phyloP scores from a whole-genome alignment of 371 early-diverging fungal genomes.

The Haplosporangium sp. region DNA sequence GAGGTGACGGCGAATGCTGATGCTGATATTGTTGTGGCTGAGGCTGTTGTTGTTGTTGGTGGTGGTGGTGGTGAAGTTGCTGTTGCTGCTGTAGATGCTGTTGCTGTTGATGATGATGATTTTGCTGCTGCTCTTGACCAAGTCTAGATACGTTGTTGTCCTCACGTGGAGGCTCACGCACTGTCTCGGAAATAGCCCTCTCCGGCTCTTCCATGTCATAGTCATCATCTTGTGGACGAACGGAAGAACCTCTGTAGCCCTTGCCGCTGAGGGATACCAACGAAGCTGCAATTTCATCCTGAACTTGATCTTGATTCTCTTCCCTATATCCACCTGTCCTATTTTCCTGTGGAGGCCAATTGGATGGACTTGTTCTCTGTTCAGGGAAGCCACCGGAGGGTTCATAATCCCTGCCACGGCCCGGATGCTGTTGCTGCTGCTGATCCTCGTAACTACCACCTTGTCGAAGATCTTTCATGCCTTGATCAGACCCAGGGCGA shows the following conservation, averaged over 20 bases:
- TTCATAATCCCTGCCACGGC: conserved; percentile 7
- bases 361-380: conserved; percentile 2
- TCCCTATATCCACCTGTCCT: conserved; percentile 9
- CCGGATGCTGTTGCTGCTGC: conserved; percentile 11
- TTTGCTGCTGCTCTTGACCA: conserved; percentile 8
- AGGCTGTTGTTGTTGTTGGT: background rate
- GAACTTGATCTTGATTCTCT: conserved; percentile 49
- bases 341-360: conserved; percentile 19
- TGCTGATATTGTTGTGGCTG: background rate
- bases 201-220: conserved; percentile 47
- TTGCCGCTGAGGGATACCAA: conserved; percentile 52
- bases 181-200: background rate
- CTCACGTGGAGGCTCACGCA: background rate
- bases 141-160: background rate
- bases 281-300: conserved; percentile 53
- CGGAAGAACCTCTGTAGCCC: conserved; percentile 11
- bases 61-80: conserved; percentile 5
- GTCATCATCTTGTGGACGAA: conserved; percentile 43
- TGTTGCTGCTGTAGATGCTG: conserved; percentile 1
- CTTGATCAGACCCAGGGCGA: conserved; percentile 18
- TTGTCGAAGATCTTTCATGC: conserved; percentile 12
- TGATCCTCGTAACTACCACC: conserved; percentile 8
- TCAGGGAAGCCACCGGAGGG: background rate
- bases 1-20: conserved; percentile 1
- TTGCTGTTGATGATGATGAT: conserved; percentile 9